Percentiles rank a stretch among this genome's conserved stretches.
phyloP scores from a whole-genome alignment of 2,329 filamentous ascomycete species.

The Colletotrichum sp. region DNA sequence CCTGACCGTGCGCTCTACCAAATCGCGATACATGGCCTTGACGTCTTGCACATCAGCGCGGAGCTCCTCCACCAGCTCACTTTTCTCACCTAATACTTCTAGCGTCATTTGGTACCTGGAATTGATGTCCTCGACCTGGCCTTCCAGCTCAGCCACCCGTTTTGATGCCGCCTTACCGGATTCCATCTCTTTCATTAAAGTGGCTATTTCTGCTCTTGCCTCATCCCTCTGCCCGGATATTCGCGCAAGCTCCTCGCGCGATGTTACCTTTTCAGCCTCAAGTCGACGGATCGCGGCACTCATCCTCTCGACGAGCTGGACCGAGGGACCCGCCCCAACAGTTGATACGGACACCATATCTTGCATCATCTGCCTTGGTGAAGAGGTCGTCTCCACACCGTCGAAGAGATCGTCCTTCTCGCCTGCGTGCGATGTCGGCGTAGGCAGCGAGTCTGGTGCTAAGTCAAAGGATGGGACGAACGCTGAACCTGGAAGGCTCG shows the following conservation, averaged over 20 bases:
- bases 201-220: conserved; percentile 88
- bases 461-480: conserved; percentile 56
- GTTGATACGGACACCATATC: conserved; percentile 92
- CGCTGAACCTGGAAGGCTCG: conserved; percentile 36
- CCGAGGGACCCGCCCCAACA: conserved; percentile 86
- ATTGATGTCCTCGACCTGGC: conserved; percentile 71
- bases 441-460: conserved; percentile 38
- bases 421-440: conserved; percentile 46
- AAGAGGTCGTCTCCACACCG: conserved; percentile 59
- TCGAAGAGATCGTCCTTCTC: conserved; percentile 56
- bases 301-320: conserved; percentile 96
- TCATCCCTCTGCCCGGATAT: conserved; percentile 89
- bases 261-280: conserved; percentile 88
- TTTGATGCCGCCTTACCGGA: conserved; percentile 64
- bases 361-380: conserved; percentile 73
- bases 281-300: conserved; percentile 89
- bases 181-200: conserved; percentile 86
- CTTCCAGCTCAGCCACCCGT: conserved; percentile 69
- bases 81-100: conserved; percentile 96
- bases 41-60: conserved; percentile 88
- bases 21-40: conserved; percentile 94
- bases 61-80: conserved; percentile 91
- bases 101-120: conserved; percentile 87
- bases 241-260: conserved; percentile 83
- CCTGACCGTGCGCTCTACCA: conserved; percentile 84